Conservation (phyloP, 2,329 filamentous ascomycete genomes). For the Scytalidium lignicola region DNA sequence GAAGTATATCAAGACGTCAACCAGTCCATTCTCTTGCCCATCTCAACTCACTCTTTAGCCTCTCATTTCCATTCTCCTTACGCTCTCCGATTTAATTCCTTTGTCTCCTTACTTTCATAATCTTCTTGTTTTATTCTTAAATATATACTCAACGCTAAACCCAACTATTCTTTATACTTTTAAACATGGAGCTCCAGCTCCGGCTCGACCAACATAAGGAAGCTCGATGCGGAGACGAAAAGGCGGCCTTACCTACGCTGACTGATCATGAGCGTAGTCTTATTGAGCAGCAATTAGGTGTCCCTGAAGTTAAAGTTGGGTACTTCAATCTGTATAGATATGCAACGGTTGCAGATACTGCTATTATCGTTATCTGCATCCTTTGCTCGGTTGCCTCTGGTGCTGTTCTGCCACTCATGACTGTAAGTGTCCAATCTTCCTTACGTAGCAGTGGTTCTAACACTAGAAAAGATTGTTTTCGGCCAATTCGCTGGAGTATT, state of each 20-base stretch:
- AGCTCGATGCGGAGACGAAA: not conserved
- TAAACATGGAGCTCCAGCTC: not conserved
- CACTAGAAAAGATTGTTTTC: conserved; percentile 82
- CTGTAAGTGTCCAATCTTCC: conserved; percentile 74
- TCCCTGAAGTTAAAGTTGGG: conserved; percentile 56
- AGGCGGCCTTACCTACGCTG: conserved; percentile 63
- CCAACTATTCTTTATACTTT: too few species aligned
- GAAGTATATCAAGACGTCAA: too few species aligned
- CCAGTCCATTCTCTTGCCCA: too few species aligned
- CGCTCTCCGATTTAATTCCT: too few species aligned
- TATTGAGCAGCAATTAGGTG: conserved; percentile 60
- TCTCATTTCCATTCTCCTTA: too few species aligned
- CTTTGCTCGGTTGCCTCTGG: conserved; percentile 51
- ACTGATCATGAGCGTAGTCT: conserved; percentile 59
- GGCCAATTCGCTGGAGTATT: conserved; percentile 69
- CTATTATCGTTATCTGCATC: conserved; percentile 42
- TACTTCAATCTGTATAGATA: conserved; percentile 53
- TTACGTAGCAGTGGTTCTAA: conserved; percentile 54
- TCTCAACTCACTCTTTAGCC: too few species aligned
- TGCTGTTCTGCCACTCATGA: conserved; percentile 47
- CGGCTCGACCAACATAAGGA: not conserved
- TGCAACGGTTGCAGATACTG: conserved; percentile 42
- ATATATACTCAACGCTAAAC: too few species aligned
- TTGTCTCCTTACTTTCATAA: too few species aligned
- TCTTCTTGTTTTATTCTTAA: too few species aligned